Conservation (phyloP, 164 flowering plant species). For the Magnolia sinica region DNA sequence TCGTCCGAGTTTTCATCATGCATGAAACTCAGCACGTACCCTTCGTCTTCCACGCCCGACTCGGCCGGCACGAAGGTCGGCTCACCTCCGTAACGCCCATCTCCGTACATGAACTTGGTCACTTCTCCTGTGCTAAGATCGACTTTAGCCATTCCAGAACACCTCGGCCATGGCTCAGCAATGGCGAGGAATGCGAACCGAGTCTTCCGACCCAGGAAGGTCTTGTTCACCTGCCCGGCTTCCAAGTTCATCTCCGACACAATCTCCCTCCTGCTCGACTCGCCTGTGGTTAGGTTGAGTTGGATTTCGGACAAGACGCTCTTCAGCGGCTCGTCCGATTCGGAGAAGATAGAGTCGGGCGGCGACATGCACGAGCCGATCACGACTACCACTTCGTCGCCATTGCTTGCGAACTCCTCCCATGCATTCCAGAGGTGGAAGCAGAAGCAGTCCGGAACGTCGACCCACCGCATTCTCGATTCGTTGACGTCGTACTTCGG, state of each 20-base stretch:
- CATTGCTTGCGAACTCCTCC: conserved; percentile 37
- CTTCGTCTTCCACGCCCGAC: conserved; percentile 28
- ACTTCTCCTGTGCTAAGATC: conserved; percentile 38
- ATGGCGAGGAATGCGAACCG: conserved; percentile 47
- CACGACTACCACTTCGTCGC: conserved; percentile 29
- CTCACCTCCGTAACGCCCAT: conserved; percentile 41
- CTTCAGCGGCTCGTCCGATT: conserved; percentile 10
- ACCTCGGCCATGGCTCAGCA: conserved; percentile 64
- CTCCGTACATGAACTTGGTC: conserved; percentile 34
- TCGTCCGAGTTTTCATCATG: conserved; percentile 35
- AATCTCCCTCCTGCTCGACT: conserved; percentile 38
- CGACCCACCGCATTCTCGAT: conserved; percentile 41
- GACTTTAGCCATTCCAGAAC: conserved; percentile 53
- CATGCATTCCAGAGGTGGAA: conserved; percentile 64
- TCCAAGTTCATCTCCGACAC: conserved; percentile 45
- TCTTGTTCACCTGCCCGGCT: conserved; percentile 46
- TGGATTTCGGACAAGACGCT: conserved; percentile 41
- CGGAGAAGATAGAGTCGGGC: conserved; percentile 44
- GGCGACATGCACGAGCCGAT: conserved; percentile 67
- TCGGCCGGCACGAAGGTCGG: conserved; percentile 26
- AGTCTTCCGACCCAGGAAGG: conserved; percentile 33
- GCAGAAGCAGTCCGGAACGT: conserved; percentile 50
- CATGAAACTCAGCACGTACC: conserved; percentile 40
- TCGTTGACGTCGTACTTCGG: conserved; percentile 28
- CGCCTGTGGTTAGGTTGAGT: conserved; percentile 36